phyloP scores from a whole-genome alignment of 73 alveolate genomes.

The Uronychia binucleata region DNA sequence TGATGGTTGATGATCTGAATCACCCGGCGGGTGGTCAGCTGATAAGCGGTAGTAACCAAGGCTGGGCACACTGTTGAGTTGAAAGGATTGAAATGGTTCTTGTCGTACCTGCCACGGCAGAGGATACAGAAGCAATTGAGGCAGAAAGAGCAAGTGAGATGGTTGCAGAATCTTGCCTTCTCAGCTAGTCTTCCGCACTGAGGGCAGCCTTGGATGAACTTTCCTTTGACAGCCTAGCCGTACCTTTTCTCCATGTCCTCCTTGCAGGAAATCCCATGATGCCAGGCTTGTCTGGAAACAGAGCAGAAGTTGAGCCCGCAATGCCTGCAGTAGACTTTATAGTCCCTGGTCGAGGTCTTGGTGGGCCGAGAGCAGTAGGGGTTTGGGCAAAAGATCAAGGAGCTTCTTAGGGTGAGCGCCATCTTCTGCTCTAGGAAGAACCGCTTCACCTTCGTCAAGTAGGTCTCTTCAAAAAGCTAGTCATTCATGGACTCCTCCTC shows the following conservation, averaged over 20 bases:
- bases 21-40: neutral
- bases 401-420: neutral
- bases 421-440: neutral
- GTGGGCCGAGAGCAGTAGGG: neutral
- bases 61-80: conserved; percentile 37
- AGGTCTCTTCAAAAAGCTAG: neutral
- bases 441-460: neutral
- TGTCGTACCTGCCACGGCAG: conserved; percentile 1
- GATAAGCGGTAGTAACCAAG: neutral
- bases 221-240: conserved; percentile 1
- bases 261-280: conserved; percentile 14
- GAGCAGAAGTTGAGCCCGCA: conserved; percentile 10
- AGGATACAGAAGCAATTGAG: conserved; percentile 6
- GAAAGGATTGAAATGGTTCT: conserved; percentile 27
- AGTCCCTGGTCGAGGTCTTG: neutral
- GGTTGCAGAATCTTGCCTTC: conserved; percentile 15
- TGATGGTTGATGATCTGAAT: neutral
- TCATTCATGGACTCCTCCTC: neutral
- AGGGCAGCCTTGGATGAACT: conserved; percentile 16
- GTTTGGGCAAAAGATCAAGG: neutral
- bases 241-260: conserved; percentile 8
- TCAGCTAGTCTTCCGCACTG: conserved; percentile 7
- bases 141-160: conserved; percentile 16
- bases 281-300: neutral
- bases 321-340: neutral